A percentile compares a stretch with the other conserved stretches of the same genome.
phyloP scores from a whole-genome alignment of 2,329 filamentous ascomycete genomes.

The Laburnicola sp. region DNA sequence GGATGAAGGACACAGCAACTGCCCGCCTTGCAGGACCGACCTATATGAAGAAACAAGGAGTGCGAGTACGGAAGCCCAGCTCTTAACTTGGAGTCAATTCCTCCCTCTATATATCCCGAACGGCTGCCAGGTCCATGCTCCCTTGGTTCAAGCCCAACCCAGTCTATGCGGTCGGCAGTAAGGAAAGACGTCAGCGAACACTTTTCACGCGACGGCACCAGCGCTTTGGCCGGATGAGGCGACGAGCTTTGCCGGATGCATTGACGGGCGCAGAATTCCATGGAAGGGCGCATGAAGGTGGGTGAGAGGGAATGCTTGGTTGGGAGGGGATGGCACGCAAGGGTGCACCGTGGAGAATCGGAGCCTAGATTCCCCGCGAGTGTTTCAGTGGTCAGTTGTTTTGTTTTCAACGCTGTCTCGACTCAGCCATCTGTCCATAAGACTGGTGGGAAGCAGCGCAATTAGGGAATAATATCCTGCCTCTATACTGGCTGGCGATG shows the following conservation, averaged over 20 bases:
- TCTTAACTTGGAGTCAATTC: background rate
- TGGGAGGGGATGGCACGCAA: constrained; percentile 28
- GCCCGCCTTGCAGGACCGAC: constrained; percentile 6
- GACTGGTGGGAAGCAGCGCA: constrained; percentile 2
- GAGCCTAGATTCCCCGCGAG: background rate
- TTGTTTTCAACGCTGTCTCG: constrained; percentile 5
- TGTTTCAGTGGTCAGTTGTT: constrained; percentile 2
- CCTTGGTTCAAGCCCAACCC: constrained; percentile 26
- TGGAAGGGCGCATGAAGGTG: constrained; percentile 22
- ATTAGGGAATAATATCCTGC: constrained; percentile 8
- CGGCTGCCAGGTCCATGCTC: constrained; percentile 3
- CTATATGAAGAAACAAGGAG: constrained; percentile 10
- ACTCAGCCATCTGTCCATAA: constrained; percentile 1
- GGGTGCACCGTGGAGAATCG: constrained; percentile 10
- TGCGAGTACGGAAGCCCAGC: constrained; percentile 12
- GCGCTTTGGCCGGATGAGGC: constrained; percentile 16
- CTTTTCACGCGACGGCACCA: constrained; percentile 18
- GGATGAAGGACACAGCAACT: constrained; percentile 8
- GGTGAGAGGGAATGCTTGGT: constrained; percentile 25
- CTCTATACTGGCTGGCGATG: background rate
- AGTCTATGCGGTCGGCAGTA: constrained; percentile 31
- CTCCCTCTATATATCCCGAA: constrained; percentile 9
- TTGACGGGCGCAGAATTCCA: constrained; percentile 21
- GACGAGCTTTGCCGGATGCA: constrained; percentile 7
- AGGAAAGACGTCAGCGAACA: constrained; percentile 33